These are phyloP conservation scores for Monilinia fructicola DNA, from an alignment of 2,329 filamentous ascomycete genomes.

Conservation along the genomic window DNA sequence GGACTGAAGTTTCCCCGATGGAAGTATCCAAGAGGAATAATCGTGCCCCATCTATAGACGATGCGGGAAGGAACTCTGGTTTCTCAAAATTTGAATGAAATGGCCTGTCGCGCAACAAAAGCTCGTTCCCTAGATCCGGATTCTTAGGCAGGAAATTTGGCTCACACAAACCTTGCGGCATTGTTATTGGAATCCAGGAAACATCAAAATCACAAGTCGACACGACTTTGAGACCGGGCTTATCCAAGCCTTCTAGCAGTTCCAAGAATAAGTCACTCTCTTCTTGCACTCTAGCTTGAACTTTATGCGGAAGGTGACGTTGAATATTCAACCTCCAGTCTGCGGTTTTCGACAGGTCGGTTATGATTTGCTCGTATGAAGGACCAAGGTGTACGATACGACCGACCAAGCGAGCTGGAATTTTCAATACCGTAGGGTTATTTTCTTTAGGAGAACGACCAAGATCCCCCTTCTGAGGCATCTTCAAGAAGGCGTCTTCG, in stretches of 20 bases:
- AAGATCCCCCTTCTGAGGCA: neutral
- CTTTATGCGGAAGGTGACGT: neutral
- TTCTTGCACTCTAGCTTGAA: constrained; percentile 16
- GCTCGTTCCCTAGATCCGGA: neutral
- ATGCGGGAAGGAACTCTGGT: neutral
- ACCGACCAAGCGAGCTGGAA: constrained; percentile 23
- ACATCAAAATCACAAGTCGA: constrained; percentile 5
- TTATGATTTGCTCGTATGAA: constrained; percentile 20
- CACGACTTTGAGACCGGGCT: neutral
- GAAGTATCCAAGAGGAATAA: neutral
- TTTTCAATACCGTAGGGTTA: neutral
- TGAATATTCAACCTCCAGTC: constrained; percentile 23
- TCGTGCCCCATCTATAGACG: neutral
- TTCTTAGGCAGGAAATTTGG: neutral
- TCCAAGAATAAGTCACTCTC: constrained; percentile 25
- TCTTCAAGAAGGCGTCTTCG: neutral
- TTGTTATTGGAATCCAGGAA: neutral
- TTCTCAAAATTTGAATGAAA: neutral
- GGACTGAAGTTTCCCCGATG: too few relatives aligned
- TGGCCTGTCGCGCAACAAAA: neutral
- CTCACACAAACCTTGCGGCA: neutral
- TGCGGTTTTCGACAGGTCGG: constrained; percentile 17
- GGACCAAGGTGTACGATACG: constrained; percentile 22
- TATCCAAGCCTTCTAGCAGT: constrained; percentile 6
- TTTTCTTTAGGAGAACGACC: neutral